Evolutionary conservation across 108 stramenopile species (phyloP), one percentile per base, ranked within the genome.

Genomic region (Stephanodiscus triporus): DNA sequence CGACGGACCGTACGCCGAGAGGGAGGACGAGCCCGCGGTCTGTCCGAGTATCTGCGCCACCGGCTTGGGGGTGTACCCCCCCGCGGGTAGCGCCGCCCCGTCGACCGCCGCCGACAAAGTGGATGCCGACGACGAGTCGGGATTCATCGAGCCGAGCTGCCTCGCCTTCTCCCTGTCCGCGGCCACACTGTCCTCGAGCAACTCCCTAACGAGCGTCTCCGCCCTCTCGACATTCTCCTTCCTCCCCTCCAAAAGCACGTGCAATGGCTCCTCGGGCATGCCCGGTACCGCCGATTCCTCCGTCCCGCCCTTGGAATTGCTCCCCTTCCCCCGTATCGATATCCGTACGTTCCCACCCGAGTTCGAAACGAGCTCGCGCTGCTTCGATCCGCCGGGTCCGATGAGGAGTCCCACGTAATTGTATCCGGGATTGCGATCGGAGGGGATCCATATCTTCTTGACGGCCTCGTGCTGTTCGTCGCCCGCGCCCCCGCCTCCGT

Each of bases 1-100:
- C 4, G 29, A 9, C 11, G 83, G 76, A 40, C 85, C 85, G 50
- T 84, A 76, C 24, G 80, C 80, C 8, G 72, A 73, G 6, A 77
- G 64, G 36, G 81, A 42, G 6, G 82, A 75, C 36, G 55, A 60
- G 4, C 82, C 80, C 42, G 67, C 60, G 72, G 50, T 72, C 30
- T 75, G 43, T 4, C 80, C 85, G 32, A 95, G 87, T 30, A 95
- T 56, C 56, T 89, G 87, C 0, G 94, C 91, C 34, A 95, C 94
- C 7, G 94, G 88, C 23, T 91, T 92, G 32, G 94, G 94, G 34
- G 81, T 85, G 59, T 87, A 87, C 27, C 69, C 71, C 9, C 63
- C 62, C 24, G 56, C 23, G 20, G 73, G 27, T 32, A 48, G 36
- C 0, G 36, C 59, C 0, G 36, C 59, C 24, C 63, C 34, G 23